Base-by-base conservation (phyloP, 768 basidiomycete species). In the Phlebiopsis gigantea region DNA sequence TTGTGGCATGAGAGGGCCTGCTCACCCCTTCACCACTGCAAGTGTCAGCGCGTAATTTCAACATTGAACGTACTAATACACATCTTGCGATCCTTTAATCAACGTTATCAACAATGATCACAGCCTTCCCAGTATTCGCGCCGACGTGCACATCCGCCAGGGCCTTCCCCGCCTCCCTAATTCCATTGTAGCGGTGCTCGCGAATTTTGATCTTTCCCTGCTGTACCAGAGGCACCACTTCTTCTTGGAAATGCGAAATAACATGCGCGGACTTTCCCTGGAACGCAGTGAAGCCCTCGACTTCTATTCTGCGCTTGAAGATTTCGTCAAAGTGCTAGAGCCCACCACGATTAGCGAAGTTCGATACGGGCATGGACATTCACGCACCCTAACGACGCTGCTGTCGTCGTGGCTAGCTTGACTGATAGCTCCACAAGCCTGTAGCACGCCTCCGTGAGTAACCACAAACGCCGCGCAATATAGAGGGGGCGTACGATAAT, bases 81-180 rank as follows among this genome's bases (percentile, higher is more conserved):
- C n/a, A n/a, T n/a, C n/a, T 26, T 2, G 2, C 2, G 26, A n/a
- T 7, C 25, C 5, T 31, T 60, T 15, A 43, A 19, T 46, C 41
- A 52, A 29, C 10, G 14, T 5, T 5, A 9, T 3, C 58, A 10
- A 59, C 58, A 1, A 55, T 19, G 14, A 59, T 50, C 4, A 59
- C 26, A 3, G 58, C 19, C 44, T 59, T 59, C 3, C 58, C 58
- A 25, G 22, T 41, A 43, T 59, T 55, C 5, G 15, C 41, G 8
- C 58, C 58, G n/a, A 17, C 5, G n/a, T 59, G 58, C 5, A 59
- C 45, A 29, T 49, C 53, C 3, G 49, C 58, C 14, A 59, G 48
- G 5, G 58, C 54, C 48, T 49, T 30, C 2, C 47, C 47, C 19
- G 47, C 48, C 49, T 59, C 30, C 28, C 50, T 17, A 2, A 59